These are phyloP conservation scores for Caloboletus inedulis DNA, from an alignment of 1,284 basidiomycete genomes.

Conservation along the genomic window DNA sequence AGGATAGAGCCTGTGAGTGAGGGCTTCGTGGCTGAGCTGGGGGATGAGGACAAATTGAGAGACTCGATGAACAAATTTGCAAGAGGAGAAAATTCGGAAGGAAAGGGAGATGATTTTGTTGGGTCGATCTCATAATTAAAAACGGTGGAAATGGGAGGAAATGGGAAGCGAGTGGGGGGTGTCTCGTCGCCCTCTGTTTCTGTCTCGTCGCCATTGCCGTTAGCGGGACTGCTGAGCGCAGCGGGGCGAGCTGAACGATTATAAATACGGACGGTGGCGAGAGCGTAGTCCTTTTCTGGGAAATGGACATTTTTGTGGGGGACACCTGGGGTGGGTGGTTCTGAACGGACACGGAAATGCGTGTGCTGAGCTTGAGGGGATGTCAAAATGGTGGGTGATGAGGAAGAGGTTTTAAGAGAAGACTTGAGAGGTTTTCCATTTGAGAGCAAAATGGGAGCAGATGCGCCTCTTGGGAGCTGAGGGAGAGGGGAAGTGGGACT, in stretches of 20 bases:
- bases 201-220: slow-evolving; percentile 58
- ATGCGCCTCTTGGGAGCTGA: slow-evolving; percentile 32
- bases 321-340: slow-evolving; percentile 66
- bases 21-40: slow-evolving; percentile 26
- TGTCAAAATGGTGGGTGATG: slow-evolving; percentile 45
- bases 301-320: slow-evolving; percentile 89
- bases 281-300: slow-evolving; percentile 55
- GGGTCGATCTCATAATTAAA: slow-evolving; percentile 48
- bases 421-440: slow-evolving; percentile 91
- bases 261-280: slow-evolving; percentile 85
- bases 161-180: slow-evolving; percentile 33
- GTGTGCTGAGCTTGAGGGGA: slow-evolving; percentile 14
- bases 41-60: slow-evolving; percentile 34
- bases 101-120: slow-evolving; percentile 42
- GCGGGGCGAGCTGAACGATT: slow-evolving; percentile 76
- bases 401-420: slow-evolving; percentile 74
- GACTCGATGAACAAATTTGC: slow-evolving; percentile 52
- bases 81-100: slow-evolving; percentile 34
- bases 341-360: slow-evolving; percentile 54
- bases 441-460: slow-evolving; percentile 55
- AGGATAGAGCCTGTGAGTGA: slow-evolving; percentile 66
- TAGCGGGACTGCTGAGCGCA: slow-evolving; percentile 42
- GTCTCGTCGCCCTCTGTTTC: slow-evolving; percentile 65
- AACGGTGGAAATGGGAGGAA: slow-evolving; percentile 51
- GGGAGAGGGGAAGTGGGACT: slow-evolving; percentile 13